These are phyloP conservation scores for Forsythia viridissima DNA, from an alignment of 257 asterid genomes.

Conservation along the genomic window DNA sequence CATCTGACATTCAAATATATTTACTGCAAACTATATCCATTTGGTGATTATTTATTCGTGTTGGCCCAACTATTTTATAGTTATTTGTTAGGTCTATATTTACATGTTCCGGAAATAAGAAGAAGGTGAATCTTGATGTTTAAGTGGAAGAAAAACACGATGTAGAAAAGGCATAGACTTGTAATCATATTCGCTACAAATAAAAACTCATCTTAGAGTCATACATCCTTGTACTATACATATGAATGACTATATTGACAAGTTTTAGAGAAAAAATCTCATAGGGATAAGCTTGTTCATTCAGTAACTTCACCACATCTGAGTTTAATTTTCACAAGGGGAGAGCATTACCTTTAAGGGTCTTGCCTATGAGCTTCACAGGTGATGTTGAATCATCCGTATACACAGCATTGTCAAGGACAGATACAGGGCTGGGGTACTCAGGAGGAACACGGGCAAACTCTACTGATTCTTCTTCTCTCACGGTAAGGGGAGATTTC, in stretches of 20 bases:
- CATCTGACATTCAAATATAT: background rate
- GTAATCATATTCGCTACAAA: background rate
- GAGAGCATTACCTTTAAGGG: conserved; percentile 53
- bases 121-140: background rate
- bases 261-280: background rate
- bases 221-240: background rate
- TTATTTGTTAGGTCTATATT: background rate
- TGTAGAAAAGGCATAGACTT: background rate
- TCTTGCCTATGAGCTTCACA: conserved; percentile 45
- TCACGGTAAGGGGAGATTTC: conserved; percentile 43
- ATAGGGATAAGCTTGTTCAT: background rate
- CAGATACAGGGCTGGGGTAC: conserved; percentile 87
- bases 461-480: conserved; percentile 57
- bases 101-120: background rate
- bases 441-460: conserved; percentile 51
- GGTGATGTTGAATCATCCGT: conserved; percentile 68
- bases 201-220: background rate
- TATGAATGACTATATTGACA: background rate
- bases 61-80: background rate
- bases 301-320: background rate
- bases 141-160: background rate
- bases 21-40: background rate
- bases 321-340: conserved; percentile 4
- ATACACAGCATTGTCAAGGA: conserved; percentile 58
- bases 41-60: background rate